phyloP scores from a whole-genome alignment of 129 eudicot genomes.

The Scalesia atractyloides region DNA sequence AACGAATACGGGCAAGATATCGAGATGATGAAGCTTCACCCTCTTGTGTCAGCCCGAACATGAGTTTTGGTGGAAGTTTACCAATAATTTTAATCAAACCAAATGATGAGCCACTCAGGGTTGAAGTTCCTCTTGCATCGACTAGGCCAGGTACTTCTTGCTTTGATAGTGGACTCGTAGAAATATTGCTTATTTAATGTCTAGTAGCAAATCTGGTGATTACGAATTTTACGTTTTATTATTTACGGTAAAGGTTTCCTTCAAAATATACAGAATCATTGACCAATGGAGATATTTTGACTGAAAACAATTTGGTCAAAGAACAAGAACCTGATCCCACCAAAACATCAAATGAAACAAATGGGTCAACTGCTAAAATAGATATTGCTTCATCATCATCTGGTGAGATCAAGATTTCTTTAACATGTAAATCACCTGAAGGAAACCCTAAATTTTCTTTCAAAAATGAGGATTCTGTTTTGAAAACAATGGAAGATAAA shows the following conservation, averaged over 20 bases:
- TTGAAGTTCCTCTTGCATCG: slow-evolving; percentile 47
- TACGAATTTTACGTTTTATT: neutral
- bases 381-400: slow-evolving; percentile 66
- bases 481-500: slow-evolving; percentile 56
- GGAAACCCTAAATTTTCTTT: slow-evolving; percentile 35
- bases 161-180: neutral
- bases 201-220: neutral
- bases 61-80: slow-evolving; percentile 15
- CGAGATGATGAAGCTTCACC: slow-evolving; percentile 53
- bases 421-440: slow-evolving; percentile 40
- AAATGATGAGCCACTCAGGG: slow-evolving; percentile 50
- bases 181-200: neutral
- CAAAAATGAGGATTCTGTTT: slow-evolving; percentile 48
- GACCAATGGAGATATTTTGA: slow-evolving; percentile 26
- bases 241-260: slow-evolving; percentile 2
- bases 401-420: slow-evolving; percentile 69
- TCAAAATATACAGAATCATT: slow-evolving; percentile 30
- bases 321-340: slow-evolving; percentile 18
- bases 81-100: slow-evolving; percentile 47
- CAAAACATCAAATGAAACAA: slow-evolving; percentile 22
- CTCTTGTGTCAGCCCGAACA: slow-evolving; percentile 30
- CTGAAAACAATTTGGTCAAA: slow-evolving; percentile 15
- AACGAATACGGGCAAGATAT: slow-evolving; percentile 54
- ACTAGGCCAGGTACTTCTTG: slow-evolving; percentile 44
- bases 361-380: slow-evolving; percentile 28